These are phyloP conservation scores for Trametes hirsuta DNA, from an alignment of 1,284 basidiomycete species.

Conservation along the genomic window DNA sequence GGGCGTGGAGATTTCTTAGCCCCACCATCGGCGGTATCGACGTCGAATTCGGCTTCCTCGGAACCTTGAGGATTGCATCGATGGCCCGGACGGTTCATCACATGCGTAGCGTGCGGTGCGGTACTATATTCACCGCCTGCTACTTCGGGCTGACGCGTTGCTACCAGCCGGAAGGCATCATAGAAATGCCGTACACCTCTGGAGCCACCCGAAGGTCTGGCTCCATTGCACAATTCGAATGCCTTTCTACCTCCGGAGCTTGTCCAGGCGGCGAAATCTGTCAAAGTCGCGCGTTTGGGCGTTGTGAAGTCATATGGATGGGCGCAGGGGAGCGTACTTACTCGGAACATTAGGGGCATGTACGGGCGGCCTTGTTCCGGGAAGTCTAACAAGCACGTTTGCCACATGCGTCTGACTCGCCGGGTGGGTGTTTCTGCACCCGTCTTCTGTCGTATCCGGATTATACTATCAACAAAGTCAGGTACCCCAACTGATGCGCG, in stretches of 20 bases:
- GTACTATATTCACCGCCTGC: slow-evolving; percentile 1
- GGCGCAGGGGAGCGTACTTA: neutral
- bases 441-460: neutral
- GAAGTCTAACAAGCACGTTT: neutral
- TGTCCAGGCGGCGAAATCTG: slow-evolving; percentile 6
- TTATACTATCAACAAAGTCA: neutral
- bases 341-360: neutral
- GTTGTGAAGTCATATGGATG: slow-evolving; percentile 3
- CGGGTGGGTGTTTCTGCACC: neutral
- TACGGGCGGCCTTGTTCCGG: neutral
- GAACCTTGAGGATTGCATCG: neutral
- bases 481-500: neutral
- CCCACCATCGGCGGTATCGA: slow-evolving; percentile 1
- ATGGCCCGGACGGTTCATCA: slow-evolving; percentile 7
- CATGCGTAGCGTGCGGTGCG: slow-evolving; percentile 2
- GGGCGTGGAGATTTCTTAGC: slow-evolving; percentile 3
- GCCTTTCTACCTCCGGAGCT: neutral
- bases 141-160: neutral
- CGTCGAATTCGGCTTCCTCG: slow-evolving; percentile 1
- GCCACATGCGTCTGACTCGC: neutral
- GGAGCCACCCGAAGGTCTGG: neutral
- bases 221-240: neutral
- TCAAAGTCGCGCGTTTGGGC: slow-evolving; percentile 8
- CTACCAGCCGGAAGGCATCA: slow-evolving; percentile 4
- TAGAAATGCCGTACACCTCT: slow-evolving; percentile 3